Evolutionary conservation across 1,284 basidiomycete species (phyloP).

Genomic region (Ceratobasidium sp.): DNA sequence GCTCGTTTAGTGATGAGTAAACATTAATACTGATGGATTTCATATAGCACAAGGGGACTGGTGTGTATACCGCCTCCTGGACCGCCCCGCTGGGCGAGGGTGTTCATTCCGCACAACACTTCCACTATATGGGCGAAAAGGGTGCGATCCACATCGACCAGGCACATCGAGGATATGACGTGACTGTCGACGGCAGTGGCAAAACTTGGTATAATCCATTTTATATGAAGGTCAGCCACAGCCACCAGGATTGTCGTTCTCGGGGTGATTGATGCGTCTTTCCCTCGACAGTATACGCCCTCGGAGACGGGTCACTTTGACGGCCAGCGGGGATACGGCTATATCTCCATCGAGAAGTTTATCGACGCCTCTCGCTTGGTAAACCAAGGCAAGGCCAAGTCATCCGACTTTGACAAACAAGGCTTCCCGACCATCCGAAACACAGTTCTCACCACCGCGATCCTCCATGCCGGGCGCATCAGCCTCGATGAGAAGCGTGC

Average conservation of each 20-base stretch:
- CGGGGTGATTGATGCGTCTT: neutral
- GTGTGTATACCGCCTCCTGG: conserved; percentile 92
- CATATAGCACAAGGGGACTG: conserved; percentile 62
- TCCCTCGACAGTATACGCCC: conserved; percentile 90
- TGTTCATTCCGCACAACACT: conserved; percentile 85
- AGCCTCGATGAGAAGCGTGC: conserved; percentile 86
- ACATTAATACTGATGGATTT: neutral
- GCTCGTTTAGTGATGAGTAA: neutral
- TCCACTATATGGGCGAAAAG: conserved; percentile 95
- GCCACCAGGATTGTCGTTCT: neutral
- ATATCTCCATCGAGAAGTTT: conserved; percentile 92
- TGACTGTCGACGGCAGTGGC: conserved; percentile 82
- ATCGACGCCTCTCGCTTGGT: conserved; percentile 80
- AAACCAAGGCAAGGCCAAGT: conserved; percentile 68
- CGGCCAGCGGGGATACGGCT: conserved; percentile 88
- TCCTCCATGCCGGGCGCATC: conserved; percentile 87
- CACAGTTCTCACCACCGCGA: conserved; percentile 90
- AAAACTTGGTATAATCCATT: conserved; percentile 89
- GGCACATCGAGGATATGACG: conserved; percentile 90
- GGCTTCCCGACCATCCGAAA: conserved; percentile 88
- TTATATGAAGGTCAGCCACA: conserved; percentile 56
- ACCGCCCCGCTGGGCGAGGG: conserved; percentile 69
- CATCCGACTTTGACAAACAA: conserved; percentile 68
- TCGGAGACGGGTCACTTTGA: conserved; percentile 91
- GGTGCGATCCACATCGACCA: conserved; percentile 93